A percentile compares a stretch with the other conserved stretches of the same genome.
phyloP scores from a whole-genome alignment of 192 early-diverging fungal genomes.

The Kickxella alabastrina region DNA sequence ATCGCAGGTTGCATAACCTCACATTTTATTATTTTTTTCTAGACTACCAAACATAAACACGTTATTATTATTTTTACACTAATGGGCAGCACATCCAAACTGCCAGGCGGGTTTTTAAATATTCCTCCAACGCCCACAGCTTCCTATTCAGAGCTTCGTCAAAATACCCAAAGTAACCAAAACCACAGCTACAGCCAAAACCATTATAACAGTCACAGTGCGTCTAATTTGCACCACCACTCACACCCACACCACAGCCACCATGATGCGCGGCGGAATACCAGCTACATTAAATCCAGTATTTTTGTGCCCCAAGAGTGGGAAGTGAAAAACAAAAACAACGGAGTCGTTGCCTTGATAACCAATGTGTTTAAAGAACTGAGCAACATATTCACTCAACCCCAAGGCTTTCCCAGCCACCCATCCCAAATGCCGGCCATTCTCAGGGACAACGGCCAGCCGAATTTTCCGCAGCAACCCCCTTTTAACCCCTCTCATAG shows the following conservation, averaged over 20 bases:
- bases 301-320: constrained; percentile 38
- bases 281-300: constrained; percentile 26
- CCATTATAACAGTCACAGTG: not conserved
- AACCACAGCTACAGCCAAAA: not conserved
- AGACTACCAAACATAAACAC: too few species aligned
- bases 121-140: too few species aligned
- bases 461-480: not conserved
- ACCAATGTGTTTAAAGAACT: constrained; percentile 18
- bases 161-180: not conserved
- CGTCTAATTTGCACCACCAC: not conserved
- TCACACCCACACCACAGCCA: too few species aligned
- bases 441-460: not conserved
- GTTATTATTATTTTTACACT: too few species aligned
- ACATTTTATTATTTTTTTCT: too few species aligned
- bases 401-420: constrained; percentile 15
- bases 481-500: not conserved
- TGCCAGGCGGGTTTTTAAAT: too few species aligned
- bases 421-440: constrained; percentile 14
- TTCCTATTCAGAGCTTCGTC: too few species aligned
- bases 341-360: constrained; percentile 23
- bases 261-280: too few species aligned
- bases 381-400: too few species aligned
- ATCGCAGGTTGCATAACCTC: too few species aligned
- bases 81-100: too few species aligned
- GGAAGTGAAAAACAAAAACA: constrained; percentile 18